Evolutionary conservation across 2,329 filamentous ascomycete genomes (phyloP), one percentile per base, ranked within the genome.

Genomic region (Gnomoniopsis smithogilvyi): DNA sequence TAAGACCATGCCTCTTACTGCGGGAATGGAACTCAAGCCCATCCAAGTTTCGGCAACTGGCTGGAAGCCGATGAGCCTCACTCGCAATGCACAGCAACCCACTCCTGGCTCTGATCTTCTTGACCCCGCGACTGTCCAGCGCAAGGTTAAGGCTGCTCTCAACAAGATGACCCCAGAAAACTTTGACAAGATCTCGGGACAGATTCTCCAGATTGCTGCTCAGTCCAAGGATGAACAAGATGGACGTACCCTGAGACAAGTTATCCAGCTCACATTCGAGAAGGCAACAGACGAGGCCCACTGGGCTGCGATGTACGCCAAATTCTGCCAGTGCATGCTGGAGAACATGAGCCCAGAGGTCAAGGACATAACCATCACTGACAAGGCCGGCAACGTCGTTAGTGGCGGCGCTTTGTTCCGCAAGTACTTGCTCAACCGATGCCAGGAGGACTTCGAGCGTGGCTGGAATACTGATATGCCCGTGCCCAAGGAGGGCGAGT

Each of bases 121-220:
- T 78, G 86, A 96, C 65, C 94, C 95, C 24, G 91, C 94, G 68
- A 86, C 95, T 80, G 95, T 99, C 60, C 95, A 99, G 79, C 89
- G 94, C 67, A 99, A 99, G 87, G 95, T 99, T 73, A 99, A 99
- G 87, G 90, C 92, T 64, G 91, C 91, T 62, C 81, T 99, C 69
- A 99, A 99, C 87, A 99, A 99, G 89, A 98, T 99, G 95, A 98
- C 95, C 0, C 95, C 95, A 0, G 95, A 99, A 78, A 99, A 98
- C 72, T 99, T 99, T 69, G 93, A 96, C 72, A 92, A 89, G 78
- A 96, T 99, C 66, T 86, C 95, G 7, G 90, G 93, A 63, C 92
- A 97, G 74, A 96, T 99, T 63, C 83, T 99, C 33, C 82, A 87
- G 56, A 99, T 99, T 72, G 92, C 94, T 30, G 90, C 86, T 22